Base-by-base conservation (phyloP, 306 rosid genomes). In the Aeschynomene evenia region DNA sequence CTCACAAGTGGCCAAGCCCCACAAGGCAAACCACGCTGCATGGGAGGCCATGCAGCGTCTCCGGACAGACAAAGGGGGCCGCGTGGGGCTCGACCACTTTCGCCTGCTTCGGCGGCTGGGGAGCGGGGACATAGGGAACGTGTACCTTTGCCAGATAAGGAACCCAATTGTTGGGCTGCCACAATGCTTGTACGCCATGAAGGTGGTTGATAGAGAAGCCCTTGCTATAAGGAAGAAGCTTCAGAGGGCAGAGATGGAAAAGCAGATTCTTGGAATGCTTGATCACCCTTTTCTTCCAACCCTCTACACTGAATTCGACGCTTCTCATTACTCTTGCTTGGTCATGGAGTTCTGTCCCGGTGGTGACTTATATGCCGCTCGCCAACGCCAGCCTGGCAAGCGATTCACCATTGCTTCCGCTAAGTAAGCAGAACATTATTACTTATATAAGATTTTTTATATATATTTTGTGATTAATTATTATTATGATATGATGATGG, bases 301-400 rank as follows among this genome's bases (percentile, higher is more conserved):
- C 23, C 72, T 94, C 5, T 94, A 94, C 29, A 91, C 97, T 0
- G 83, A 88, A 13, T 94, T 94, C 68, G 99, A 94, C 0, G 97
- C 99, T 54, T 88, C 97, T 67, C 99, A 94, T 61, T 94, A 94
- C 55, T 94, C 99, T 45, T 94, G 99, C 71, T 71, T 94, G 69
- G 88, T 94, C 16, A 94, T 94, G 99, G 99, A 94, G 89, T 94
- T 94, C 62, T 94, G 99, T 19, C 97, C 99, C 18, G 99, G 99
- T 12, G 99, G 99, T 0, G 99, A 94, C 59, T 80, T 91, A 73
- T 94, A 91, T 14, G 96, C 89, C 22, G 77, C 97, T 15, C 83
- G 99, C 11, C 96, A 82, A 59, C 90, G 97, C 63, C 95, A 66
- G 2, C 96, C 96, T 0, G 77, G 81, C 14, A 87, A 83, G 28